Evolutionary conservation across 208 protist genomes (phyloP).

Genomic region (Phytomonas sp.): DNA sequence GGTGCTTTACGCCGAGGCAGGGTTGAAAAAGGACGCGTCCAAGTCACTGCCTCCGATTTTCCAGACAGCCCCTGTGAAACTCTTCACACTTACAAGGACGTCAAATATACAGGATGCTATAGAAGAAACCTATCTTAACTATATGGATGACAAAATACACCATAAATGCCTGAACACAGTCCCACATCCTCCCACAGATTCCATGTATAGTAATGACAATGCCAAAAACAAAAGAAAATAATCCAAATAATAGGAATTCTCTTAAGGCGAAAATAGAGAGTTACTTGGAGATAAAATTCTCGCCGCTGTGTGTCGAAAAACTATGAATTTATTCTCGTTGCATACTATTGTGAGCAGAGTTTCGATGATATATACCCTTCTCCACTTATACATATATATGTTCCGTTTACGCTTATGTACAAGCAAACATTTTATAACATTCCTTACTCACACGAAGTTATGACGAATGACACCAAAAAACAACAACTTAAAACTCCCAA

Average conservation of each 20-base stretch:
- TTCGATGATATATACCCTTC: neutral
- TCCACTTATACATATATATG: neutral
- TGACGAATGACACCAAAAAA: neutral
- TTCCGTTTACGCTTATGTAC: neutral
- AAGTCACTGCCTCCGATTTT: slow-evolving; percentile 1
- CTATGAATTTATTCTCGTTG: neutral
- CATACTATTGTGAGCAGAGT: neutral
- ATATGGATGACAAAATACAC: slow-evolving; percentile 63
- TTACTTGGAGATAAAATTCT: neutral
- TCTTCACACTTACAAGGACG: slow-evolving; percentile 78
- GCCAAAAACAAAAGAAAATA: too few species aligned
- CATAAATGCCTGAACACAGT: slow-evolving; percentile 16
- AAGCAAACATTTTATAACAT: neutral
- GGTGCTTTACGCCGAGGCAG: slow-evolving; percentile 1
- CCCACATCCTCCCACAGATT: neutral
- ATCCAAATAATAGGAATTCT: neutral
- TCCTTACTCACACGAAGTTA: neutral
- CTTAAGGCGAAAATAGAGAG: neutral
- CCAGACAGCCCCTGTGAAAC: slow-evolving; percentile 55
- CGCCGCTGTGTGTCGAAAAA: neutral
- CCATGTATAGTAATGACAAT: too few species aligned
- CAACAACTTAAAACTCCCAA: neutral
- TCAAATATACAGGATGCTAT: slow-evolving; percentile 41
- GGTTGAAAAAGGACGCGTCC: neutral
- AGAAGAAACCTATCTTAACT: slow-evolving; percentile 49